A percentile compares a stretch with the other conserved stretches of the same genome.
Evolutionary conservation across 2,329 filamentous ascomycete genomes (phyloP).

Genomic region (Boeremia exigua): DNA sequence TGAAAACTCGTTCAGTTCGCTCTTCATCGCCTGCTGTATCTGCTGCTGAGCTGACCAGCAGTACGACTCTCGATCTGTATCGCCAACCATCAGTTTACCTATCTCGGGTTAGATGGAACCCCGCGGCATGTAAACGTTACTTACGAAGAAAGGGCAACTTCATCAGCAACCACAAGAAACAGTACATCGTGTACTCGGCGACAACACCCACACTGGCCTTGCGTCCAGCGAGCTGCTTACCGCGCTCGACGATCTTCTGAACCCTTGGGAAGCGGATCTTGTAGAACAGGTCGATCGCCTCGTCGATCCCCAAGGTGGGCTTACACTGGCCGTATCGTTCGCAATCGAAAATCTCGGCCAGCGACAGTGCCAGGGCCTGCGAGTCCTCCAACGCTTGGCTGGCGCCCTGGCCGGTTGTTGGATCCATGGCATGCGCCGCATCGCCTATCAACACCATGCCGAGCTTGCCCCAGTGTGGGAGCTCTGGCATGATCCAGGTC

Average conservation of each 20-base stretch:
- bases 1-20: background rate
- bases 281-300: slow-evolving; percentile 24
- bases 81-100: background rate
- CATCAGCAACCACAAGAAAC: background rate
- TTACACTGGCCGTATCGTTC: background rate
- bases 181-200: background rate
- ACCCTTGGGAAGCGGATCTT: slow-evolving; percentile 29
- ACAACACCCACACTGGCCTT: slow-evolving; percentile 25
- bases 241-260: slow-evolving; percentile 23
- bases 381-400: slow-evolving; percentile 64
- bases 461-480: slow-evolving; percentile 56
- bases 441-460: slow-evolving; percentile 9
- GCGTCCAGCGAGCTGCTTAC: slow-evolving; percentile 23
- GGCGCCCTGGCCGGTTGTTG: slow-evolving; percentile 62
- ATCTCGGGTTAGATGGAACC: background rate
- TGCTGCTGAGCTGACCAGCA: background rate
- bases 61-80: background rate
- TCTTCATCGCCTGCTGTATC: background rate
- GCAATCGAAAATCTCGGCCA: slow-evolving; percentile 19
- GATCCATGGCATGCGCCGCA: slow-evolving; percentile 48
- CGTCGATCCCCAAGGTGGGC: background rate
- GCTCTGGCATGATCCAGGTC: slow-evolving; percentile 55
- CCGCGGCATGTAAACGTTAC: background rate
- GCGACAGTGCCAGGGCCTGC: slow-evolving; percentile 54
- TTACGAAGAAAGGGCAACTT: background rate